Conservation (phyloP, 1,139 yeast genomes). For the Debaryomyces nepalensis region DNA sequence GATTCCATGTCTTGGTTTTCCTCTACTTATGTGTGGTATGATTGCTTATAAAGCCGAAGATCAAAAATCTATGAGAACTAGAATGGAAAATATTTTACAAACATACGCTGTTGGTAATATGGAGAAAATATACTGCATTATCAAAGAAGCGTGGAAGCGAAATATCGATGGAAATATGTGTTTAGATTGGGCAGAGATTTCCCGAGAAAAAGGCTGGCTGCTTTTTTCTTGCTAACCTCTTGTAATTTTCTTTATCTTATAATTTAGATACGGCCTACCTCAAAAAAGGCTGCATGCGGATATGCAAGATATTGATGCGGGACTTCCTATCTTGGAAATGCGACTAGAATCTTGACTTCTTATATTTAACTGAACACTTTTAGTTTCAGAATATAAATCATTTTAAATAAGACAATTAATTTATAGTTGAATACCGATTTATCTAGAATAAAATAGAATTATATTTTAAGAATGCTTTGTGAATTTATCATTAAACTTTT, state of each 20-base stretch:
- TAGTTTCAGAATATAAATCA: no score
- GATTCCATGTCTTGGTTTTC: conserved; percentile 32
- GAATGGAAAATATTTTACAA: conserved; percentile 18
- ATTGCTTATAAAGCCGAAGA: conserved; percentile 22
- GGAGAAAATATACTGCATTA: conserved; percentile 26
- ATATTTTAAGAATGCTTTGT: no score
- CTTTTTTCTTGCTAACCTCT: conserved; percentile 2
- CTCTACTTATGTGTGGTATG: conserved; percentile 37
- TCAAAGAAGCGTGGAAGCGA: conserved; percentile 31
- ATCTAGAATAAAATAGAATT: no score
- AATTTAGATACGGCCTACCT: neutral
- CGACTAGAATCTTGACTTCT: no score
- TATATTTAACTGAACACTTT: no score
- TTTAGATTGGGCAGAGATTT: conserved; percentile 37
- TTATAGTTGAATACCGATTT: no score
- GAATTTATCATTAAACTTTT: neutral
- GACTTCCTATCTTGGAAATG: neutral
- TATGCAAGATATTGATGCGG: conserved; percentile 4
- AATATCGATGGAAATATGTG: conserved; percentile 29
- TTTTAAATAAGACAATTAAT: no score
- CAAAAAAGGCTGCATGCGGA: no score
- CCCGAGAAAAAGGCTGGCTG: conserved; percentile 32
- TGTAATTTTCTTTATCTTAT: neutral
- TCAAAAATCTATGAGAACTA: neutral
- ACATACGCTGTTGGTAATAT: conserved; percentile 33